These are phyloP conservation scores for Carpinus fangiana DNA, from an alignment of 306 rosid species.

Conservation along the genomic window DNA sequence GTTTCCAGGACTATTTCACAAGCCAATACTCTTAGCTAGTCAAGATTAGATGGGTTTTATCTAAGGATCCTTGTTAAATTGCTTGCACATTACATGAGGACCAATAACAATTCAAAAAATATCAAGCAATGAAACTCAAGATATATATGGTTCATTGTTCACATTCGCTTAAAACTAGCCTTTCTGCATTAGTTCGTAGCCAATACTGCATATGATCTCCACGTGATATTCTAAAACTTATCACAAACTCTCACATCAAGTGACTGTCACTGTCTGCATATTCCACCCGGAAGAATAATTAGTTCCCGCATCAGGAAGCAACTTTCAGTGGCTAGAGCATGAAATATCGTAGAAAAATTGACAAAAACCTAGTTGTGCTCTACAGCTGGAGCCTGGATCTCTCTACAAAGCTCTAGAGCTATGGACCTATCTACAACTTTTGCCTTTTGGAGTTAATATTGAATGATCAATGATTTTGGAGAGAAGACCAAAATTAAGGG, in stretches of 20 bases:
- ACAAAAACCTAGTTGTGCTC: neutral
- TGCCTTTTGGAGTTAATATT: neutral
- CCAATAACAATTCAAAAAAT: no score
- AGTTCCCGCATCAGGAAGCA: neutral
- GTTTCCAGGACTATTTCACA: no score
- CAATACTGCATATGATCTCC: neutral
- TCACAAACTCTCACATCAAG: neutral
- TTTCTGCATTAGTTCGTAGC: neutral
- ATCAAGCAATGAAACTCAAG: no score
- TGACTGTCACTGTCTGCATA: neutral
- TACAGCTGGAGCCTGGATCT: no score
- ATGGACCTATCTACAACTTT: constrained; percentile 13
- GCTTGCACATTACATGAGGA: no score
- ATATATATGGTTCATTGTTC: no score
- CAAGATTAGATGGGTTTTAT: no score
- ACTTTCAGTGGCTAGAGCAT: neutral
- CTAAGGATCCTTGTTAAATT: no score
- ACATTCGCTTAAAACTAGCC: no score
- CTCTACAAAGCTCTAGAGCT: neutral
- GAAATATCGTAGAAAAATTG: neutral
- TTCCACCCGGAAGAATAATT: neutral
- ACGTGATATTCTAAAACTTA: neutral
- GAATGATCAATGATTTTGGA: neutral
- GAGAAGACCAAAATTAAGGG: neutral
- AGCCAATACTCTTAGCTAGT: no score